A percentile compares a stretch with the other conserved stretches of the same genome.
phyloP scores from a whole-genome alignment of 1,139 yeast species.

The Nakaseomyces sp. region DNA sequence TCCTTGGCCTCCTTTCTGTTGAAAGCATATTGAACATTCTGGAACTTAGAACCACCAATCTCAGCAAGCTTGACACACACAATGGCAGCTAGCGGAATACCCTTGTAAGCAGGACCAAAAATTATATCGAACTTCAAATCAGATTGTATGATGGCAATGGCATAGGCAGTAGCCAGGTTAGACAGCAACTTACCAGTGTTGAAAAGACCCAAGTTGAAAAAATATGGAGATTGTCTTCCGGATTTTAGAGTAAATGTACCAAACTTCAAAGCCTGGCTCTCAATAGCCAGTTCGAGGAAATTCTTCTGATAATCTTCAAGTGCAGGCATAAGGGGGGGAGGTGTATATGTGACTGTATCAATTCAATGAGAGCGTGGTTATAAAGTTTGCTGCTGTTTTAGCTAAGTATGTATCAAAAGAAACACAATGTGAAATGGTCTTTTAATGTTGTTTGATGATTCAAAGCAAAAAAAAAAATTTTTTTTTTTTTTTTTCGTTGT shows the following conservation, averaged over 20 bases:
- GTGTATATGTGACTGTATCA: no score
- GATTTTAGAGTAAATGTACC: conserved; percentile 86
- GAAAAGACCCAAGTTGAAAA: conserved; percentile 88
- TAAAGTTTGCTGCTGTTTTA: no score
- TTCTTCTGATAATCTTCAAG: conserved; percentile 48
- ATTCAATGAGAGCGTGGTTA: no score
- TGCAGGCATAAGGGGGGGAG: no score
- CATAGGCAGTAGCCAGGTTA: conserved; percentile 78
- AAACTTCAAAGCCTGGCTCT: conserved; percentile 72
- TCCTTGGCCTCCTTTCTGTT: conserved; percentile 92
- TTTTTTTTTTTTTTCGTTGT: neutral
- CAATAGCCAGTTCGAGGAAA: conserved; percentile 74
- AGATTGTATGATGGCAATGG: conserved; percentile 72
- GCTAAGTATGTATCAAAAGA: no score
- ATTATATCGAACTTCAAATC: conserved; percentile 80
- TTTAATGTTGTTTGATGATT: neutral
- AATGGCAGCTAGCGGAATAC: conserved; percentile 89
- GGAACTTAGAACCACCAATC: conserved; percentile 68
- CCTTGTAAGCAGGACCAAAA: conserved; percentile 97
- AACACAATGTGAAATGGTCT: no score
- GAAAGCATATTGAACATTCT: conserved; percentile 58
- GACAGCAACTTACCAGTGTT: conserved; percentile 71
- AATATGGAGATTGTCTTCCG: conserved; percentile 92
- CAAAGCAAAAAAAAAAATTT: neutral
- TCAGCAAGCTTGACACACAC: conserved; percentile 90